phyloP scores from a whole-genome alignment of 2,329 filamentous ascomycete species.

The Chrysosporium keratinophilum region DNA sequence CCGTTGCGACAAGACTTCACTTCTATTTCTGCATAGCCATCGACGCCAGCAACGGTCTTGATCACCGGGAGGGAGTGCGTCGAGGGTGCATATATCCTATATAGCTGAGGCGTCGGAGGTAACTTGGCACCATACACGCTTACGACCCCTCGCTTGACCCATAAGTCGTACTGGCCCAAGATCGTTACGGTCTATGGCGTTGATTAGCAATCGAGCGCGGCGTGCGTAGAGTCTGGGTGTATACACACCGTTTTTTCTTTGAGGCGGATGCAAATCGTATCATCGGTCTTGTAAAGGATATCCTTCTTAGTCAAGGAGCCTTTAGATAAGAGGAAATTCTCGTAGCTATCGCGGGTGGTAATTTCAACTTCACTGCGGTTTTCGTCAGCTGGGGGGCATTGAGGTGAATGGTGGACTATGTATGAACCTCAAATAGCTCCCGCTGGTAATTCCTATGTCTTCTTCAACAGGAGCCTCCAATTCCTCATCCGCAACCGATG shows the following conservation, averaged over 20 bases:
- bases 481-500: slow-evolving; percentile 6
- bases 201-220: background rate
- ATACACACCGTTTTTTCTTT: slow-evolving; percentile 30
- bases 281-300: slow-evolving; percentile 31
- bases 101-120: slow-evolving; percentile 33
- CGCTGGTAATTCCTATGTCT: background rate
- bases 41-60: slow-evolving; percentile 33
- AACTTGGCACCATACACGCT: slow-evolving; percentile 51
- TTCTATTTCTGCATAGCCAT: slow-evolving; percentile 39
- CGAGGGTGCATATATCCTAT: slow-evolving; percentile 46
- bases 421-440: background rate
- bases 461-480: background rate
- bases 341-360: slow-evolving; percentile 12
- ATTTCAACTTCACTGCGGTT: slow-evolving; percentile 10
- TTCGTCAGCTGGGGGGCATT: background rate
- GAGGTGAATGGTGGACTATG: background rate
- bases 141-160: slow-evolving; percentile 46
- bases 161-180: slow-evolving; percentile 48
- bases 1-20: slow-evolving; percentile 39
- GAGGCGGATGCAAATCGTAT: slow-evolving; percentile 32
- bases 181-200: slow-evolving; percentile 32
- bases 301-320: slow-evolving; percentile 28
- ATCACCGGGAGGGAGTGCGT: slow-evolving; percentile 49
- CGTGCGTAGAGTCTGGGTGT: background rate
- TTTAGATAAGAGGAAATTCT: slow-evolving; percentile 35